Base-by-base conservation (phyloP, 1,284 basidiomycete genomes). In the Cystobasidiaceae sp. region DNA sequence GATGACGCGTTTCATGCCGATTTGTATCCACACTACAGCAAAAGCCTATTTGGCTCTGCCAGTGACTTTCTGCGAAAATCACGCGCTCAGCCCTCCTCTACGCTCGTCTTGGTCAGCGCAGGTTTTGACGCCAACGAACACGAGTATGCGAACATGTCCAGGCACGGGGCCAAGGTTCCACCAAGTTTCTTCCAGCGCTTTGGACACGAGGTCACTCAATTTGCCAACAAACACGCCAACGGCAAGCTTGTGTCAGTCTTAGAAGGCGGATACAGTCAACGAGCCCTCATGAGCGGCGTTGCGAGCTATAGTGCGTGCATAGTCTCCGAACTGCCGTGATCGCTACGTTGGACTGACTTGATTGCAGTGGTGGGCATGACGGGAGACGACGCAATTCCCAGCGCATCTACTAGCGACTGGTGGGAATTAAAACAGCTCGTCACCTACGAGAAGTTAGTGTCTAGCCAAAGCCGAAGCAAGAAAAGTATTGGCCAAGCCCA, bases 111-210 rank as follows among this genome's bases (percentile, higher is more conserved):
- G 71, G 87, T 96, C 73, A 92, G 69, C 7, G 70, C 71, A 6
- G 94, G 94, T 1, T 93, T 97, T 77, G 94, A 97, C 71, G 93
- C 93, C 0, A 90, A 87, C 67, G 87, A 93, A 73, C 90, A 97
- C 75, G 93, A 98, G 74, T 86, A 89, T 70, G 80, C 84, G 3
- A 87, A 86, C 5, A 98, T 98, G 94, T 91, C 90, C 48, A 81
- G 94, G 6, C 94, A 97, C 75, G 83, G 85, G 50, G 86, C 92
- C n/a, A 86, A 87, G 68, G 92, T 97, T 0, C 94, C 94, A 0
- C 82, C 85, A 0, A 84, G 85, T 0, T 97, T 97, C 78, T 98
- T 90, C 76, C 80, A 87, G 71, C 86, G 84, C 4, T 96, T 97
- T 72, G 87, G 90, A 0, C 80, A 78, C 2, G 91, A 96, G 72